A percentile compares a stretch with the other conserved stretches of the same genome.
Evolutionary conservation across 1,139 yeast species (phyloP).

Genomic region (Pichia sp.): DNA sequence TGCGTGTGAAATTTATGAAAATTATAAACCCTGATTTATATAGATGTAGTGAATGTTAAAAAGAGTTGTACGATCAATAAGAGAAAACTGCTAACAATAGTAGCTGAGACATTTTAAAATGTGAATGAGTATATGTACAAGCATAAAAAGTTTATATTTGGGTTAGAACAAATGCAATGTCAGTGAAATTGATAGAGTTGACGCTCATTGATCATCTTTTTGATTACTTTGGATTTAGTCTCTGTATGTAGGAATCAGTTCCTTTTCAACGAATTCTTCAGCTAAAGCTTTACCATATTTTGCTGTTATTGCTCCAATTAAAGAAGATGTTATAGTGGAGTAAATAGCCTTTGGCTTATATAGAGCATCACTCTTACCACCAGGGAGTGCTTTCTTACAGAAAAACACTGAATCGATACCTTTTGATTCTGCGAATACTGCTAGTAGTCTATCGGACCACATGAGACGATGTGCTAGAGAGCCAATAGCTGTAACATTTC

Average conservation of each 20-base stretch:
- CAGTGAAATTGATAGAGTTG: not conserved
- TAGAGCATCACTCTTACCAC: slow-evolving; percentile 41
- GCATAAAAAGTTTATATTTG: not conserved
- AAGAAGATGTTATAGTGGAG: slow-evolving; percentile 65
- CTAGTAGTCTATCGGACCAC: slow-evolving; percentile 43
- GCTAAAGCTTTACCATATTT: slow-evolving; percentile 59
- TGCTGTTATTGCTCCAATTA: slow-evolving; percentile 73
- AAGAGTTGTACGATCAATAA: not conserved
- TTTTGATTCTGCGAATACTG: slow-evolving; percentile 44
- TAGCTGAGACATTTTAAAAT: not conserved
- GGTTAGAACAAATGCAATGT: not conserved
- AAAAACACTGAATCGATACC: slow-evolving; percentile 53
- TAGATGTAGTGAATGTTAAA: not conserved
- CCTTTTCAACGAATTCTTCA: slow-evolving; percentile 47
- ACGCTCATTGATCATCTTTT: too few relatives aligned
- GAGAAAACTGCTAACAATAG: not conserved
- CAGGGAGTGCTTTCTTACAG: slow-evolving; percentile 43
- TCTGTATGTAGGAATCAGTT: slow-evolving; percentile 28
- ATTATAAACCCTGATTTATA: not conserved
- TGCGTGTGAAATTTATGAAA: too few relatives aligned
- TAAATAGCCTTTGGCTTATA: slow-evolving; percentile 45
- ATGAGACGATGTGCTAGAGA: slow-evolving; percentile 45
- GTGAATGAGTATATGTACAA: slow-evolving; percentile 3
- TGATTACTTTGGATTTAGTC: too few relatives aligned
- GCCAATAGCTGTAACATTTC: slow-evolving; percentile 61